Percentiles rank a stretch among this genome's conserved stretches.
phyloP scores from a whole-genome alignment of 148 eudicot species.

The Rhododendron ferrugineum region DNA sequence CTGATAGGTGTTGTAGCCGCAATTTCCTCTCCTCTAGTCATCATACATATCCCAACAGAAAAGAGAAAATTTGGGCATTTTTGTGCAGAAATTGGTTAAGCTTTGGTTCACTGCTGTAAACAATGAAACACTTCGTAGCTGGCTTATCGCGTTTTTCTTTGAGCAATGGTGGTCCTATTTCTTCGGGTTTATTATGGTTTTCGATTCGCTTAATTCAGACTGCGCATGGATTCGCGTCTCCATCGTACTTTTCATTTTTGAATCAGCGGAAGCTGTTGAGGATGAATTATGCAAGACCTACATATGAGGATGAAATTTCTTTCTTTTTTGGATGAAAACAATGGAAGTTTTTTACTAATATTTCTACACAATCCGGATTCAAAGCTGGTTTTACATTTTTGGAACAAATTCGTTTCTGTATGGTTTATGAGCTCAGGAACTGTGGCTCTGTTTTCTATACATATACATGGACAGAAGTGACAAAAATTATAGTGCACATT shows the following conservation, averaged over 20 bases:
- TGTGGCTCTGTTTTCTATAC: not conserved
- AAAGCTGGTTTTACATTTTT: no score
- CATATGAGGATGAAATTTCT: not conserved
- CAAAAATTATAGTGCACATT: not conserved
- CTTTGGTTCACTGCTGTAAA: not conserved
- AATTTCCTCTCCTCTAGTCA: not conserved
- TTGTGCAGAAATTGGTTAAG: not conserved
- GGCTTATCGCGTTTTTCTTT: not conserved
- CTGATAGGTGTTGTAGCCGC: not conserved
- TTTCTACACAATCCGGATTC: no score
- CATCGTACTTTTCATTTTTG: not conserved
- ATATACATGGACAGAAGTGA: not conserved
- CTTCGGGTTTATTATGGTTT: not conserved
- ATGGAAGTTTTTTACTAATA: not conserved
- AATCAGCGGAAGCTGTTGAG: not conserved
- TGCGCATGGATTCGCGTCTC: not conserved
- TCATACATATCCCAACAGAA: not conserved
- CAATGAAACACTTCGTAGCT: not conserved
- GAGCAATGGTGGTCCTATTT: not conserved
- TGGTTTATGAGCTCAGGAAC: not conserved
- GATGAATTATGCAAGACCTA: not conserved
- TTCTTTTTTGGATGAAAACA: not conserved
- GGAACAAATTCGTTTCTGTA: not conserved
- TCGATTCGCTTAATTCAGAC: not conserved
- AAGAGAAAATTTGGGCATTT: not conserved